Evolutionary conservation across 495 filamentous ascomycete genomes (phyloP).

Genomic region (Aspergillus nanangensis): DNA sequence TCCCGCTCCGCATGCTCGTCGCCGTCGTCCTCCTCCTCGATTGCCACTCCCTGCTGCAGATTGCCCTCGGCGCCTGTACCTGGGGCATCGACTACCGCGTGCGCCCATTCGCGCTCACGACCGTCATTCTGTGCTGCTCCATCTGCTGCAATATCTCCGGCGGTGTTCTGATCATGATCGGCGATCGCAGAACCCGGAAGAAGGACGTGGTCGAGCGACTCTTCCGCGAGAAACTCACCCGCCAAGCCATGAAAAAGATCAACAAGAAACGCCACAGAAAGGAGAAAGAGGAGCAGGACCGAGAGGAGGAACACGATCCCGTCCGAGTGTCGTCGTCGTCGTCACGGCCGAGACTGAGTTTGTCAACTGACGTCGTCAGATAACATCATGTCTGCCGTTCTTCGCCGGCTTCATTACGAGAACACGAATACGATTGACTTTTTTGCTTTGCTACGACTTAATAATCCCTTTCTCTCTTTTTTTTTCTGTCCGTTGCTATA

Average conservation of each 20-base stretch:
- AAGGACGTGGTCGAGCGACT: slow-evolving; percentile 76
- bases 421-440: too few relatives aligned
- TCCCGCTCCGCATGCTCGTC: slow-evolving; percentile 65
- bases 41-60: slow-evolving; percentile 68
- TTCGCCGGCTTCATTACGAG: too few relatives aligned
- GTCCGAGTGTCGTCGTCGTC: not conserved
- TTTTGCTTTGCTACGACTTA: too few relatives aligned
- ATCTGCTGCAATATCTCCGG: slow-evolving; percentile 69
- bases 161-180: slow-evolving; percentile 67
- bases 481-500: too few relatives aligned
- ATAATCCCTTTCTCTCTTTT: too few relatives aligned
- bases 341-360: not conserved
- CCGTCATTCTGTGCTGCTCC: slow-evolving; percentile 72
- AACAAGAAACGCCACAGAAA: slow-evolving; percentile 55
- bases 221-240: slow-evolving; percentile 66
- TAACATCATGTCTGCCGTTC: too few relatives aligned
- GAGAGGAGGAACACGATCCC: not conserved
- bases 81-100: slow-evolving; percentile 63
- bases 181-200: slow-evolving; percentile 69
- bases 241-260: slow-evolving; percentile 67
- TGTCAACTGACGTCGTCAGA: not conserved
- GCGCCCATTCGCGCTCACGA: slow-evolving; percentile 66
- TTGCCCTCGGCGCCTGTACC: slow-evolving; percentile 68
- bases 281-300: slow-evolving; percentile 16
- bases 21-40: slow-evolving; percentile 72